A percentile compares a stretch with the other conserved stretches of the same genome.
These are phyloP conservation scores for Globisporangium spiculum DNA, from an alignment of 352 stramenopile genomes.

Conservation along the genomic window DNA sequence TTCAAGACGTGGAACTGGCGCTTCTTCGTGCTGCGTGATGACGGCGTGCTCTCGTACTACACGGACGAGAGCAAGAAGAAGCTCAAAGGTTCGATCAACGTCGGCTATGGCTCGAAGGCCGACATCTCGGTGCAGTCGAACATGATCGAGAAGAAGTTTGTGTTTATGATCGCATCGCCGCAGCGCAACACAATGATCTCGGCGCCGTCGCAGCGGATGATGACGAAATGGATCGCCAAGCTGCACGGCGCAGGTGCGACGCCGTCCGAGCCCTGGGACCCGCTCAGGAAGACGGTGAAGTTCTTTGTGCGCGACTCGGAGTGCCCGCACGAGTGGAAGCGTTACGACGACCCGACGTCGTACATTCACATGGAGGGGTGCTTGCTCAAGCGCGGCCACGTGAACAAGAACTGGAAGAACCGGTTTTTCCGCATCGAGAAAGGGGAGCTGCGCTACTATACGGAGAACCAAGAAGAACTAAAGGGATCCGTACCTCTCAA, in stretches of 20 bases:
- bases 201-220: slow-evolving; percentile 62
- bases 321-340: slow-evolving; percentile 79
- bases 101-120: slow-evolving; percentile 62
- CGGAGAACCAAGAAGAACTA: slow-evolving; percentile 68
- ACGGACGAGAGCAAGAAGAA: slow-evolving; percentile 68
- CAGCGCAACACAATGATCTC: slow-evolving; percentile 84
- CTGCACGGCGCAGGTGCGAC: slow-evolving; percentile 69
- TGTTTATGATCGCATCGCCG: slow-evolving; percentile 78
- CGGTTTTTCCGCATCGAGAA: slow-evolving; percentile 86
- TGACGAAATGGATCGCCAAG: slow-evolving; percentile 83
- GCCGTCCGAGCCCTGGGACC: slow-evolving; percentile 70
- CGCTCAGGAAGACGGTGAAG: slow-evolving; percentile 77
- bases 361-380: slow-evolving; percentile 88
- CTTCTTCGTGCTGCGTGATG: slow-evolving; percentile 82
- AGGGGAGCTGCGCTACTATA: slow-evolving; percentile 80
- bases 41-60: slow-evolving; percentile 83
- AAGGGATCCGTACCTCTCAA: slow-evolving; percentile 76
- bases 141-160: slow-evolving; percentile 73
- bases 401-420: slow-evolving; percentile 89
- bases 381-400: slow-evolving; percentile 75
- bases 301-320: slow-evolving; percentile 75
- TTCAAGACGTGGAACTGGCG: slow-evolving; percentile 91
- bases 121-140: slow-evolving; percentile 85
- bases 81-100: slow-evolving; percentile 77
- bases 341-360: slow-evolving; percentile 81